phyloP scores from a whole-genome alignment of 306 rosid species.

The Castanea crenata region DNA sequence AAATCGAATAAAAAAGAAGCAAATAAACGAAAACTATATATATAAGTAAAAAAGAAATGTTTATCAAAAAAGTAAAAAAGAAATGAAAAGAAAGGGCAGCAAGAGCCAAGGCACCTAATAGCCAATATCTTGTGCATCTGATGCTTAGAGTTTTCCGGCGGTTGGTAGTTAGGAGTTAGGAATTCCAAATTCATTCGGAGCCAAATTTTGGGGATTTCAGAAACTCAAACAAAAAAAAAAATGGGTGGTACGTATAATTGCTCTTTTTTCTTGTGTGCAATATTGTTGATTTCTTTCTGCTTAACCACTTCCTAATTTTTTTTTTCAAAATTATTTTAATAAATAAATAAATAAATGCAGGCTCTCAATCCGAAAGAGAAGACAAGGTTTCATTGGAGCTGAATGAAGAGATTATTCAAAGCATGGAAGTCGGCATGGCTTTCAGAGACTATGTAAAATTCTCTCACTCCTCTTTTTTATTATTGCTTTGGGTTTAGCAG shows the following conservation, averaged over 20 bases:
- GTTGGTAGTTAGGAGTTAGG: neutral
- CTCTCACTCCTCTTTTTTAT: neutral
- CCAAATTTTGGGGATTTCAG: neutral
- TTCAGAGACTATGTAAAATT: conserved; percentile 81
- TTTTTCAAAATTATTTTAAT: neutral
- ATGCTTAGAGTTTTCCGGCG: neutral
- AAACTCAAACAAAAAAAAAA: neutral
- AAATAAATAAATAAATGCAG: conserved; percentile 15
- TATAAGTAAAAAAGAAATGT: no score
- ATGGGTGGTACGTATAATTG: conserved; percentile 54
- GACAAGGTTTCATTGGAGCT: conserved; percentile 91
- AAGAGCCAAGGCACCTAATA: no score
- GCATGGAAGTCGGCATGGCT: conserved; percentile 98
- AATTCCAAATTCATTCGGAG: neutral
- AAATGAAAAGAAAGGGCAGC: no score
- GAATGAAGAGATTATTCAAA: conserved; percentile 86
- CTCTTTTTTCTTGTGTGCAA: neutral
- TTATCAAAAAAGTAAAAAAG: no score
- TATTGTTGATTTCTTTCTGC: neutral
- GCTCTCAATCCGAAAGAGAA: conserved; percentile 71
- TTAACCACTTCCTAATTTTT: neutral
- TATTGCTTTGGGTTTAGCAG: neutral
- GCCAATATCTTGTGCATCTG: neutral
- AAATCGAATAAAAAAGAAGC: no score
- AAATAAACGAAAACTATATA: no score